Base-by-base conservation (phyloP, 208 protist species). In the Entamoeba moshkovskii region DNA sequence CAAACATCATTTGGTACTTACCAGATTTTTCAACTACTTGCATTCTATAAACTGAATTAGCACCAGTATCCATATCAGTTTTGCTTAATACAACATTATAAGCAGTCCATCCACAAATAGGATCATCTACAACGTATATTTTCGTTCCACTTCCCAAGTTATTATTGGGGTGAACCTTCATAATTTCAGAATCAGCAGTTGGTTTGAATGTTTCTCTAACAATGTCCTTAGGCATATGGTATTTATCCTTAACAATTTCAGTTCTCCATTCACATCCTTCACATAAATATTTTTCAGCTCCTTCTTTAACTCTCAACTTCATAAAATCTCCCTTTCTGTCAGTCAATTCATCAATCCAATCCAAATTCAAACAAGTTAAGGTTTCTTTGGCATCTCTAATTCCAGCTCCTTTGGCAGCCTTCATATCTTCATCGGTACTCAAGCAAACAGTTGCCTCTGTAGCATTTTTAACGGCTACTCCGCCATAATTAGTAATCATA, bases 41-140 rank as follows among this genome's bases (percentile, higher is more conserved):
- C 46, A 93, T 66, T 8, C 22, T 93, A 46, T 93, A 93, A 3
- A 91, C 47, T 38, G 47, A 66, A 46, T 93, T 93, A 33, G 45
- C 48, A 25, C 52, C 52, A 13, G 1, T 38, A 18, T 45, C n/a
- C 5, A 93, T 8, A 47, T 93, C 48, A 5, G 93, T 93, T 91
- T 93, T 46, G 33, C 38, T 85, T n/a, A 93, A 73, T 73, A 73
- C 59, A n/a, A 73, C 59, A 38, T 73, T 73, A 38, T 73, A 73
- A n/a, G n/a, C 59, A n/a, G 59, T 73, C 59, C 59, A 73, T 73
- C 59, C 59, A 73, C n/a, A 73, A n/a, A 73, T 22, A 15, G 59
- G 59, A 2, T 73, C 59, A 38, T 73, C 59, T 73, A n/a, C 59
- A 73, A 42, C 18, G 22, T 73, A 73, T n/a, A 73, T 38, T 42